Conservation (phyloP, 495 filamentous ascomycete genomes). For the Annulohypoxylon nitens region DNA sequence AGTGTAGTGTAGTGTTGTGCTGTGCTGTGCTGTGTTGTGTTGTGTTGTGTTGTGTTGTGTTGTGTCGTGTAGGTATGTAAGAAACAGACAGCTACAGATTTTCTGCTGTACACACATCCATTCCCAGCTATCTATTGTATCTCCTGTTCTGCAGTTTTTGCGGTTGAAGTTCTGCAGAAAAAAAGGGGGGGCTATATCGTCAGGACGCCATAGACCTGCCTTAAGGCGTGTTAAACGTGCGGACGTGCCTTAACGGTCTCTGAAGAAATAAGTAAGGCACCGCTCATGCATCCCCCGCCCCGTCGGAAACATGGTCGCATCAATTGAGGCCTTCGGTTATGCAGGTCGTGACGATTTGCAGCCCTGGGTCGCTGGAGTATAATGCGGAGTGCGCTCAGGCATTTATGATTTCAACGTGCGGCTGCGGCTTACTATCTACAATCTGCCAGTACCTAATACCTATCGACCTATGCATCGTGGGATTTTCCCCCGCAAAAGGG, state of each 20-base stretch:
- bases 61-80: not conserved
- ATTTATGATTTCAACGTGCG: conserved; percentile 41
- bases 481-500: conserved; percentile 44
- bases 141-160: not conserved
- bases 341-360: conserved; percentile 52
- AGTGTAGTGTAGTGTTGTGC: not conserved
- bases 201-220: conserved; percentile 9
- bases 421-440: conserved; percentile 42
- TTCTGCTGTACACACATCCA: not conserved
- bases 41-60: not conserved
- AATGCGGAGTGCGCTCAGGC: conserved; percentile 48
- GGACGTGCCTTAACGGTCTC: conserved; percentile 33
- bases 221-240: conserved; percentile 8
- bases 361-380: conserved; percentile 40
- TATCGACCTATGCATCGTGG: conserved; percentile 40
- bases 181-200: not conserved
- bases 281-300: conserved; percentile 51
- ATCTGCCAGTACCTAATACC: not conserved
- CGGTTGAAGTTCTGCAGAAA: not conserved
- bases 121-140: not conserved
- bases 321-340: conserved; percentile 56
- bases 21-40: no score
- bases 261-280: conserved; percentile 42
- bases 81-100: not conserved
- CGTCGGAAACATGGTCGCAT: conserved; percentile 56